Percentiles rank a stretch among this genome's conserved stretches.
Conservation (phyloP, 2,329 filamentous ascomycete genomes). For the Gaeumannomyces sp. region DNA sequence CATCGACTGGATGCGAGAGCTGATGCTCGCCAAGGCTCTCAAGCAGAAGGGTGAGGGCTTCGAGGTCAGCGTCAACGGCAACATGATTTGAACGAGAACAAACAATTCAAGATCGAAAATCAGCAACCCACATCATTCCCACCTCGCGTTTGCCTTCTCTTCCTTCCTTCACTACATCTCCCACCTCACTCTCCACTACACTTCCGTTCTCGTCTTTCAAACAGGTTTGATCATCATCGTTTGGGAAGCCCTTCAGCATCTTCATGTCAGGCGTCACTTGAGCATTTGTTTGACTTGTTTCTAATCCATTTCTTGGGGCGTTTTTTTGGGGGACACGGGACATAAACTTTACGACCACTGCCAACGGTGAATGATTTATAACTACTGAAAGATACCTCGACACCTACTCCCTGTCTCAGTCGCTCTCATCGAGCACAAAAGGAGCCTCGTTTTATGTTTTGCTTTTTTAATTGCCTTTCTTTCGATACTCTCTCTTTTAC, state of each 20-base stretch:
- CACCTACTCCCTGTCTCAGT: neutral
- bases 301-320: conserved; percentile 8
- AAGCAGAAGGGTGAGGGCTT: conserved; percentile 80
- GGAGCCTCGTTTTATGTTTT: neutral
- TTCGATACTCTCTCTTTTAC: conserved; percentile 11
- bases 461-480: too few species aligned
- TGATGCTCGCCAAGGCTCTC: conserved; percentile 84
- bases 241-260: neutral
- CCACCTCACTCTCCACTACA: neutral
- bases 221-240: conserved; percentile 1
- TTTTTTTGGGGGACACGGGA: conserved; percentile 11
- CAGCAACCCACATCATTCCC: neutral
- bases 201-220: neutral
- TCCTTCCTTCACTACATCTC: neutral
- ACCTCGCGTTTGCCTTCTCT: too few species aligned
- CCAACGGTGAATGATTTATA: neutral
- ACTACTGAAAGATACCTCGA: neutral
- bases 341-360: neutral
- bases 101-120: conserved; percentile 10
- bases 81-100: conserved; percentile 52
- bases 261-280: neutral
- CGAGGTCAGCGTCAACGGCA: conserved; percentile 75
- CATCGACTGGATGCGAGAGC: conserved; percentile 95
- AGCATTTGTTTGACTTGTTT: conserved; percentile 15
- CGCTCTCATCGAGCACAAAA: neutral